These are phyloP conservation scores for Aethionema arabicum DNA, from an alignment of 345 rosid genomes.

Conservation along the genomic window DNA sequence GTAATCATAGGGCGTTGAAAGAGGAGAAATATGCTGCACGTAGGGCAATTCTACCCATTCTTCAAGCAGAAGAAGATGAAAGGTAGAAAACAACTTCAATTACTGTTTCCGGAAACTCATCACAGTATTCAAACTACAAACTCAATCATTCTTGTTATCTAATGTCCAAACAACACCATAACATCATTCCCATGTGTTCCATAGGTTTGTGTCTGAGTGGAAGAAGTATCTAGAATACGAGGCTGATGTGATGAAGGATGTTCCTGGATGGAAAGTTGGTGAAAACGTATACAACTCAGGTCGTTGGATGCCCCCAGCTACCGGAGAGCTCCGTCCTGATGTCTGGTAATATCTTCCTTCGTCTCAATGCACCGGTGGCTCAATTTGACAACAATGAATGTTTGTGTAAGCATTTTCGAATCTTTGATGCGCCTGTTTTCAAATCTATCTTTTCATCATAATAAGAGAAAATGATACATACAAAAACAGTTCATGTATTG, in stretches of 20 bases:
- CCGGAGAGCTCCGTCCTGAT: slow-evolving; percentile 97
- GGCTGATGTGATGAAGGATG: slow-evolving; percentile 98
- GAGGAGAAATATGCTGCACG: slow-evolving; percentile 96
- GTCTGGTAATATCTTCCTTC: slow-evolving; percentile 62
- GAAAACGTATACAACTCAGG: slow-evolving; percentile 95
- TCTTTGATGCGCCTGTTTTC: slow-evolving; percentile 8
- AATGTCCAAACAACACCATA: not conserved
- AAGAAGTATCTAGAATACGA: slow-evolving; percentile 94
- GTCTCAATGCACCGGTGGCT: slow-evolving; percentile 4
- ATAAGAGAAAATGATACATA: slow-evolving; percentile 23
- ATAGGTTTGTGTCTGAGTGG: slow-evolving; percentile 94
- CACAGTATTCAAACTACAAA: not conserved
- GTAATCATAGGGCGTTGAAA: slow-evolving; percentile 67
- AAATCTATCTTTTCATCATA: slow-evolving; percentile 2
- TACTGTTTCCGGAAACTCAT: not conserved
- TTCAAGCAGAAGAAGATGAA: slow-evolving; percentile 99
- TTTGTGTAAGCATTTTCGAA: slow-evolving; percentile 17
- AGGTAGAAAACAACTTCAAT: slow-evolving; percentile 42
- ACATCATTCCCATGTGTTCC: not conserved
- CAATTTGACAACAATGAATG: slow-evolving; percentile 20
- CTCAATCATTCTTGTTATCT: not conserved
- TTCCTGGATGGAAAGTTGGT: slow-evolving; percentile 99
- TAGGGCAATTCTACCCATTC: slow-evolving; percentile 75
- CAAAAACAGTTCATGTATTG: slow-evolving; percentile 28
- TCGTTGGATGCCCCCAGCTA: slow-evolving; percentile 97